phyloP scores from a whole-genome alignment of 108 stramenopile genomes.

The Conticribra guillardii region DNA sequence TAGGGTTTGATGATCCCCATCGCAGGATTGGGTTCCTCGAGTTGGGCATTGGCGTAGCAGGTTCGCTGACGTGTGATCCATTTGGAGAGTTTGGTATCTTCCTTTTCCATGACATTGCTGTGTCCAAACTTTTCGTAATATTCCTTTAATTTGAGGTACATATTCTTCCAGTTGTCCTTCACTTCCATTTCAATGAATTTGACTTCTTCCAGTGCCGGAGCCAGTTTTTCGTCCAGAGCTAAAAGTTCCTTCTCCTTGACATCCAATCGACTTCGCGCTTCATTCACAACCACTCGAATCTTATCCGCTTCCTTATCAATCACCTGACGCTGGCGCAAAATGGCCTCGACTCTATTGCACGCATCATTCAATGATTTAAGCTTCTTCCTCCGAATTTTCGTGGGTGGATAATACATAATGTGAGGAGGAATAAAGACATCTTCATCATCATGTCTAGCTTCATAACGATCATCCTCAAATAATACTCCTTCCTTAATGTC shows the following conservation, averaged over 20 bases:
- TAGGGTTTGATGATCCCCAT: conserved; percentile 8
- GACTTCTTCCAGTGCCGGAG: conserved; percentile 7
- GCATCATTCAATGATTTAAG: conserved; percentile 6
- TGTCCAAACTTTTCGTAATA: conserved; percentile 13
- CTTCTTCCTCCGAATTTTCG: conserved; percentile 5
- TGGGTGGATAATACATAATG: conserved; percentile 11
- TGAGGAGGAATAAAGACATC: conserved; percentile 3
- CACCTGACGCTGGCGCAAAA: conserved; percentile 5
- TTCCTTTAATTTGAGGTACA: conserved; percentile 4
- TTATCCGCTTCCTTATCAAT: conserved; percentile 14
- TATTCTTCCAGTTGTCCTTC: conserved; percentile 10
- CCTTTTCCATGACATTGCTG: conserved; percentile 15
- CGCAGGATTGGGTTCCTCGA: not conserved
- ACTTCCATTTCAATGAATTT: conserved; percentile 4
- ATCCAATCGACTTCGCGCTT: not conserved
- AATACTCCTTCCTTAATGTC: not conserved
- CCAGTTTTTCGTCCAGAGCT: conserved; percentile 1
- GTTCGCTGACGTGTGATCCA: conserved; percentile 9
- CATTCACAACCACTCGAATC: not conserved
- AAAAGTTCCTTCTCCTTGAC: conserved; percentile 4
- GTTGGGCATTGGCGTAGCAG: conserved; percentile 12
- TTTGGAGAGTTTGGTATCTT: conserved; percentile 10
- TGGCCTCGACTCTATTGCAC: conserved; percentile 2
- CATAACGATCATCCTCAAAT: not conserved
- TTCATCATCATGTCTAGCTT: conserved; percentile 1